phyloP scores from a whole-genome alignment of 2,329 filamentous ascomycete species.

The Tympanopsis confertula region DNA sequence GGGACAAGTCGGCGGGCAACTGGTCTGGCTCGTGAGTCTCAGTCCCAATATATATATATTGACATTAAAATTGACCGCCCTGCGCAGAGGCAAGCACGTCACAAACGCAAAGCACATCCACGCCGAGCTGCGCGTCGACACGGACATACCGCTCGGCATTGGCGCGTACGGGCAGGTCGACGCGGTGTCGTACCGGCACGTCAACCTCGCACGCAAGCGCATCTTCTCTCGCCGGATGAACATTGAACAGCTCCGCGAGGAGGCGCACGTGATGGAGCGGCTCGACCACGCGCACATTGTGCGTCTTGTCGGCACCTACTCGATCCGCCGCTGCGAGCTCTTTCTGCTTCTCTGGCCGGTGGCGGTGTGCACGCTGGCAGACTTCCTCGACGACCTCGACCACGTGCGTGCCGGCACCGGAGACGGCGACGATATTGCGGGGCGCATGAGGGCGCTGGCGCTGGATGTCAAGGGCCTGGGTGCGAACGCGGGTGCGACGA shows the following conservation, averaged over 20 bases:
- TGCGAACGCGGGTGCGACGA: conserved; percentile 8
- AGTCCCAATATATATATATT: no score
- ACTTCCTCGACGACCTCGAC: conserved; percentile 30
- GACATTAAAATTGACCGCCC: no score
- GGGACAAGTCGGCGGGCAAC: conserved; percentile 11
- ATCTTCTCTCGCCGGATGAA: conserved; percentile 22
- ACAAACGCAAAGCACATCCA: conserved; percentile 16
- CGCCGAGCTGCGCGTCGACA: conserved; percentile 11
- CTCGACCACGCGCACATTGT: conserved; percentile 34
- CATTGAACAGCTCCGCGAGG: conserved; percentile 28
- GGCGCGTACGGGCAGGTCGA: conserved; percentile 31
- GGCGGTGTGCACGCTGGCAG: conserved; percentile 30
- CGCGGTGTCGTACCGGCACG: conserved; percentile 22
- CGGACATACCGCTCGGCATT: conserved; percentile 22
- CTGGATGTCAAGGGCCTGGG: conserved; percentile 24
- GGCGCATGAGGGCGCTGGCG: conserved; percentile 20
- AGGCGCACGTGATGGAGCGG: conserved; percentile 33
- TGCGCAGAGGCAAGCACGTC: conserved; percentile 10
- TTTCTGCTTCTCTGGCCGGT: conserved; percentile 34
- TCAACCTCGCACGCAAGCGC: conserved; percentile 32
- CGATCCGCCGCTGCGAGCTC: conserved; percentile 23
- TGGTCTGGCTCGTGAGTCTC: conserved; percentile 11
- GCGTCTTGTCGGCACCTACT: conserved; percentile 33
- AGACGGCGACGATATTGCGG: conserved; percentile 23
- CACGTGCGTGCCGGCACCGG: conserved; percentile 21